Base-by-base conservation (phyloP, 148 eudicot genomes). In the Silene conica region DNA sequence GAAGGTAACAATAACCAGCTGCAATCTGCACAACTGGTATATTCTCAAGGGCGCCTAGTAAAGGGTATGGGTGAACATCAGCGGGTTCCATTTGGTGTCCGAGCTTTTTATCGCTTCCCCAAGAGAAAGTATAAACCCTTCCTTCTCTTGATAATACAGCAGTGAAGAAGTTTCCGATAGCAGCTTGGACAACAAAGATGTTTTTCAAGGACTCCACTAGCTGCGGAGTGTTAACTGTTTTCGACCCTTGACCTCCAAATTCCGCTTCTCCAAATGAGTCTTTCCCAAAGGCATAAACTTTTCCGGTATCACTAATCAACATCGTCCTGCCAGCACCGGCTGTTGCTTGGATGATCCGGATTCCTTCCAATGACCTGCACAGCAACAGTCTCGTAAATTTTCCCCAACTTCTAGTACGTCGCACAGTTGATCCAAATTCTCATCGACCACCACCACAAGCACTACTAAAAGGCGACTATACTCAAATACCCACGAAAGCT, bases 71-170 rank as follows among this genome's bases (percentile, higher is more conserved):
- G 65, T 85, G 84, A 54, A 87, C 77, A 80, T 87, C 96, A 46
- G 67, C 76, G 34, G 86, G 86, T 22, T 94, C 92, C 1, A 88
- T 89, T 76, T 87, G 97, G 80, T 94, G 98, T 70, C 98, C 92
- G 19, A 89, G 90, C 67, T 76, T 85, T 43, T 22, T 83, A 63
- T 94, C 97, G 21, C 70, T 80, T n/a, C 98, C 98, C 98, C 98
- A 95, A 3, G 93, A 95, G 75, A 95, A 92, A 16, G 98, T 95
- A 81, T 87, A 90, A 26, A 95, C 89, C 78, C 83, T 83, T 70
- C 98, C 98, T 84, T 92, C 98, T 80, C 97, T 86, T 10, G 98
- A 95, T 77, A 95, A 79, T 13, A 94, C 88, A 28, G 98, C 96
- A 0, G 98, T 94, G 78, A 94, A 94, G 86, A 88, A 89, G 65